Evolutionary conservation across 2,329 filamentous ascomycete species (phyloP), one percentile per base, ranked within the genome.

Genomic region (Escovopsis sp.): DNA sequence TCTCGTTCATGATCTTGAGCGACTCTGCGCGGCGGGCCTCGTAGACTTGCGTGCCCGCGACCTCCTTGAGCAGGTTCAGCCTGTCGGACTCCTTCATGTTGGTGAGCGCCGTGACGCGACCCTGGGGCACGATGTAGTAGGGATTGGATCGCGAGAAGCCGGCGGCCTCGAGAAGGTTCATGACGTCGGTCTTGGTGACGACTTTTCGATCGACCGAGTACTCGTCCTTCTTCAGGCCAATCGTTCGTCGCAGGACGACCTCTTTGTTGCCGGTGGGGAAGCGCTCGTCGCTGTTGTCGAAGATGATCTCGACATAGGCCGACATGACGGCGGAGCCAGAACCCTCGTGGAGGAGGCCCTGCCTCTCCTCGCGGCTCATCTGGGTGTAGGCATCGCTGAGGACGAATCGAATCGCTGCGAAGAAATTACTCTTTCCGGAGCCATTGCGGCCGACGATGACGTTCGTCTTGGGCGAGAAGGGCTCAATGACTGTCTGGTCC

Each of bases 391-490:
- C 85, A 75, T 98, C 90, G 60, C 87, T 90, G 43, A 98, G 78
- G 31, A 96, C 92, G 62, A 98, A 98, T 39, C 90, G 86, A 59
- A 98, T 94, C 31, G 90, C 90, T 35, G 90, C 88, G 61, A 98
- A 98, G 72, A 98, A 98, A 63, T 98, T 98, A 58, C 86, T 94
- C 70, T 98, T 98, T 53, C 90, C 90, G 3, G 90, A 96, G 46
- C 90, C 90, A 76, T 98, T 98, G 65, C 90, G 88, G 47, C 90
- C 90, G 52, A 98, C 90, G 50, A 98, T 93, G 47, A 98, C 87
- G 65, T 98, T 98, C 51, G 88, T 90, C 51, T 92, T 92, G 35
- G 88, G 79, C 31, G 88, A 96, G 61, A 98, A 98, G 41, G 88
- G 88, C 56, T 98, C 90, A 56, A 96, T 94, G 56, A 94, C 84